A percentile compares a stretch with the other conserved stretches of the same genome.
These are phyloP conservation scores for Globisporangium viniferum DNA, from an alignment of 352 stramenopile genomes.

Conservation along the genomic window DNA sequence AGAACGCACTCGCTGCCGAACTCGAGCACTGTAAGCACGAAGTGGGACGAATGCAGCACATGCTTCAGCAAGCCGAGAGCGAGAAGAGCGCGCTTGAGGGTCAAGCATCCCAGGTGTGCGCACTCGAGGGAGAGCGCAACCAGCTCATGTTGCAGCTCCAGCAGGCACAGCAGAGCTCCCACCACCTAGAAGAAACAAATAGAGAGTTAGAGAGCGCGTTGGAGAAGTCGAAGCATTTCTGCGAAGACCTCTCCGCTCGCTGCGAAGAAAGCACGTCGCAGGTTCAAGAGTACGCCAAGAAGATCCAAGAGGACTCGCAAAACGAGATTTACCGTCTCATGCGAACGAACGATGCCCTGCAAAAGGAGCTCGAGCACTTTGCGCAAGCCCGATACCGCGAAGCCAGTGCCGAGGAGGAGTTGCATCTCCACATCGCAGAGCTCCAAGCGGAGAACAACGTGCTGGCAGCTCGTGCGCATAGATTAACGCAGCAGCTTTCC, in stretches of 20 bases:
- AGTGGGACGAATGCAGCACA: slow-evolving; percentile 24
- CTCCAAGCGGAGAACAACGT: slow-evolving; percentile 86
- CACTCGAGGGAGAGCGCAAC: slow-evolving; percentile 44
- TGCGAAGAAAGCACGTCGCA: slow-evolving; percentile 66
- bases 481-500: slow-evolving; percentile 75
- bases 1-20: slow-evolving; percentile 20
- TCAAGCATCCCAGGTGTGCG: slow-evolving; percentile 32
- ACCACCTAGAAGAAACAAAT: slow-evolving; percentile 42
- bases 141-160: slow-evolving; percentile 38
- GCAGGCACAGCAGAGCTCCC: slow-evolving; percentile 41
- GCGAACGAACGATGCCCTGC: slow-evolving; percentile 54
- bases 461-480: slow-evolving; percentile 67
- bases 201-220: slow-evolving; percentile 53
- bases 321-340: slow-evolving; percentile 60
- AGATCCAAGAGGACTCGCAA: slow-evolving; percentile 63
- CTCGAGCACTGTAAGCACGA: slow-evolving; percentile 31
- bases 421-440: slow-evolving; percentile 70
- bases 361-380: slow-evolving; percentile 65
- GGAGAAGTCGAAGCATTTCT: slow-evolving; percentile 61
- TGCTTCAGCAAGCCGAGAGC: slow-evolving; percentile 40
- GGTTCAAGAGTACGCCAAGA: slow-evolving; percentile 51
- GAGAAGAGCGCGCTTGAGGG: slow-evolving; percentile 36
- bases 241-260: slow-evolving; percentile 51
- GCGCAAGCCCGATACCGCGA: slow-evolving; percentile 60
- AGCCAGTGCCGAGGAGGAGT: slow-evolving; percentile 60